Conservation (phyloP, 129 eudicot species). For the Apium graveolens region DNA sequence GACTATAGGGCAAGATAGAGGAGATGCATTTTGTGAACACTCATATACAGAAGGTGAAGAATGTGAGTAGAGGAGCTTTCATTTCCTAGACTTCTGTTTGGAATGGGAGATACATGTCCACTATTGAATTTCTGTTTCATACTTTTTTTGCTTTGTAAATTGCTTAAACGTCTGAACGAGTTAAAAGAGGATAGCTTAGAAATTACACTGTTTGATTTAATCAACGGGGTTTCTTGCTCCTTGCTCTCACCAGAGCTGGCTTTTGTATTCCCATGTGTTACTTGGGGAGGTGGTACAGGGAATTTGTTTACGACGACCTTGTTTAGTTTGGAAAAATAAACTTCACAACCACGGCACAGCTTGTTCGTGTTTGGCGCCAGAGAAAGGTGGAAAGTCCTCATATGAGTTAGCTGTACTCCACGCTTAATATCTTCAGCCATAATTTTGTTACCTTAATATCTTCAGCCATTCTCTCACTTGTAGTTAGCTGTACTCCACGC, state of each 20-base stretch:
- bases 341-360: slow-evolving; percentile 56
- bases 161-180: slow-evolving; percentile 39
- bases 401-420: too few species aligned
- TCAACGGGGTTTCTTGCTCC: slow-evolving; percentile 19
- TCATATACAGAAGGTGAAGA: too few species aligned
- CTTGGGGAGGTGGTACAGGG: slow-evolving; percentile 30
- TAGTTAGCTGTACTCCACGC: slow-evolving; percentile 92
- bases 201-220: slow-evolving; percentile 27
- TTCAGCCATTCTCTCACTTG: slow-evolving; percentile 98
- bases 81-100: slow-evolving; percentile 14
- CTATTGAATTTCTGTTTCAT: slow-evolving; percentile 24
- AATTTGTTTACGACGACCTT: slow-evolving; percentile 19
- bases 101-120: slow-evolving; percentile 17
- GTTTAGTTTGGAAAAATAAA: slow-evolving; percentile 41
- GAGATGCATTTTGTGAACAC: slow-evolving; percentile 29
- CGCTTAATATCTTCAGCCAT: too few species aligned
- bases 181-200: slow-evolving; percentile 39
- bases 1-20: slow-evolving; percentile 27
- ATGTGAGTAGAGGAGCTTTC: slow-evolving; percentile 21
- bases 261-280: slow-evolving; percentile 15
- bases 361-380: slow-evolving; percentile 53
- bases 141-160: slow-evolving; percentile 20
- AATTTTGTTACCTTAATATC: slow-evolving; percentile 62
- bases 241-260: slow-evolving; percentile 19
- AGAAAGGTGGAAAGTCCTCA: too few species aligned